Evolutionary conservation across 345 rosid genomes (phyloP).

Genomic region (Kandelia obovata): DNA sequence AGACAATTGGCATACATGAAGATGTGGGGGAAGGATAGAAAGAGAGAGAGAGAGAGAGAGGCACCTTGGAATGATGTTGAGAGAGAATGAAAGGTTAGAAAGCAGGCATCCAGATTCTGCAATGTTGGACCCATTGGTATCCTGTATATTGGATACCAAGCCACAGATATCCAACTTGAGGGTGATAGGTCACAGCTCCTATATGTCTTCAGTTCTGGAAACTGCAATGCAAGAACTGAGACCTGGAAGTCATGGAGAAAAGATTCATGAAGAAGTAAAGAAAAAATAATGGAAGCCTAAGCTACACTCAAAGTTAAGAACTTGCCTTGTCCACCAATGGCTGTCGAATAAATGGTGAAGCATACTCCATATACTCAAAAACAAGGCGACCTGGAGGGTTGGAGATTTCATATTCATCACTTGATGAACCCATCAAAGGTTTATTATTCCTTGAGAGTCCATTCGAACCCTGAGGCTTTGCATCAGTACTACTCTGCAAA

Average conservation of each 20-base stretch:
- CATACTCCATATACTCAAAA: slow-evolving; percentile 75
- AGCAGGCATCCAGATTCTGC: slow-evolving; percentile 87
- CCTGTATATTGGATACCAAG: slow-evolving; percentile 95
- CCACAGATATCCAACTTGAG: slow-evolving; percentile 92
- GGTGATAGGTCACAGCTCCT: slow-evolving; percentile 79
- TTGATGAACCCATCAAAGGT: slow-evolving; percentile 49
- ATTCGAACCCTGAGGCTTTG: slow-evolving; percentile 39
- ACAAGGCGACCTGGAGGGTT: slow-evolving; percentile 45
- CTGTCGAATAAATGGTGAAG: slow-evolving; percentile 74
- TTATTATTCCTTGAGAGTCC: slow-evolving; percentile 46
- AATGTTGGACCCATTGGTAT: slow-evolving; percentile 83
- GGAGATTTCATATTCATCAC: slow-evolving; percentile 64
- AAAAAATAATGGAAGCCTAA: no score
- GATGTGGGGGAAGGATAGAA: neutral
- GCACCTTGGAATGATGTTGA: slow-evolving; percentile 56
- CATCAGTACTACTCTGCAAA: slow-evolving; percentile 28
- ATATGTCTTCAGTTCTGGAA: slow-evolving; percentile 65
- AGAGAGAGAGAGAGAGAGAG: slow-evolving; percentile 6
- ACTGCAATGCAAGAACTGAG: slow-evolving; percentile 60
- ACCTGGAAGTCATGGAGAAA: slow-evolving; percentile 37
- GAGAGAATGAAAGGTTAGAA: slow-evolving; percentile 72
- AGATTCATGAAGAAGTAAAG: neutral
- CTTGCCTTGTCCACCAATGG: slow-evolving; percentile 80
- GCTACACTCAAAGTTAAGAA: neutral
- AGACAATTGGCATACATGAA: neutral